A percentile compares a stretch with the other conserved stretches of the same genome.
phyloP scores from a whole-genome alignment of 805 yeast species.

The Groenewaldozyma tartarivorans region DNA sequence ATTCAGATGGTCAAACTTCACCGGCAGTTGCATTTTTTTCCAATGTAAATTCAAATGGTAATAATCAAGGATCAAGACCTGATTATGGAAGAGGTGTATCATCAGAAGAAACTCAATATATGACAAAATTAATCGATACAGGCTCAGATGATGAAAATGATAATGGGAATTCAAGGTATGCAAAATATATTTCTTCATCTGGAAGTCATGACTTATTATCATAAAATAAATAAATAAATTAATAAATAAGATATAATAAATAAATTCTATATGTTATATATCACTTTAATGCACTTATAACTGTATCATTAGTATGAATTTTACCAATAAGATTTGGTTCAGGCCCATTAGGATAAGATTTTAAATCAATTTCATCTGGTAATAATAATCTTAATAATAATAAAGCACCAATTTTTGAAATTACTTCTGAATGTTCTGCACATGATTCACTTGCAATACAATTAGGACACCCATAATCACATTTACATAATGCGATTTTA shows the following conservation, averaged over 20 bases:
- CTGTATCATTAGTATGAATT: neutral
- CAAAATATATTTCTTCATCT: too few species aligned
- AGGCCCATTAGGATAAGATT: slow-evolving; percentile 30
- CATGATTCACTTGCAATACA: slow-evolving; percentile 83
- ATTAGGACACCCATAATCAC: slow-evolving; percentile 60
- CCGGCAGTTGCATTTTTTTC: neutral
- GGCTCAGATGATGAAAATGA: neutral
- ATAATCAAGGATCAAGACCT: too few species aligned
- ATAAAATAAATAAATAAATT: too few species aligned
- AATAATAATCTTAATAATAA: slow-evolving; percentile 55
- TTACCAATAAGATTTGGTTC: slow-evolving; percentile 22
- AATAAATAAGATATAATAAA: neutral
- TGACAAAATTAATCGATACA: neutral
- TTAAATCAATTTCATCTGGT: slow-evolving; percentile 42
- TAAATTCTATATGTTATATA: neutral
- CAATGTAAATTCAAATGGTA: too few species aligned
- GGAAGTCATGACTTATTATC: too few species aligned
- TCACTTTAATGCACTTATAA: neutral
- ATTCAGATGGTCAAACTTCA: neutral
- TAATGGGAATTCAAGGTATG: too few species aligned
- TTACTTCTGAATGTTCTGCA: slow-evolving; percentile 68
- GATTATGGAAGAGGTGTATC: too few species aligned
- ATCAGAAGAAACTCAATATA: neutral
- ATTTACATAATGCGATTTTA: slow-evolving; percentile 54
- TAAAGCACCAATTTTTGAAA: slow-evolving; percentile 79